These are phyloP conservation scores for Lecanicillium sp. DNA, from an alignment of 2,329 filamentous ascomycete genomes.

Conservation along the genomic window DNA sequence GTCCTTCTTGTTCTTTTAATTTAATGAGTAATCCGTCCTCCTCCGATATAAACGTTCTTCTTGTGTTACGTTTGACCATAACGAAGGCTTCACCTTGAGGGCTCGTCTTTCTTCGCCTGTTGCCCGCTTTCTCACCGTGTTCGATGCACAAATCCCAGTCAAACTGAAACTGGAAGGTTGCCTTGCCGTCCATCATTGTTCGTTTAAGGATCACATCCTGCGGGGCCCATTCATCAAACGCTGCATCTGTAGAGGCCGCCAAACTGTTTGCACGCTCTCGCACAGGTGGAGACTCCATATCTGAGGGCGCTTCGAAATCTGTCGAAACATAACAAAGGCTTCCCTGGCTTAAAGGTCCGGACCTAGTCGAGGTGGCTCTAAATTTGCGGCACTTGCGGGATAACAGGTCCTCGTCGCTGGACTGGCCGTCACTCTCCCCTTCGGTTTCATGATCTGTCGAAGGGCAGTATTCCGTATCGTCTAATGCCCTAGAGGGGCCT, in stretches of 20 bases:
- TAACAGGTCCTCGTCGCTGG: neutral
- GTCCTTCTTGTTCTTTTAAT: conserved; percentile 1
- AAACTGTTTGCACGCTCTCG: neutral
- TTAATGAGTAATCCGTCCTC: conserved; percentile 2
- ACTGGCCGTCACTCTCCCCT: neutral
- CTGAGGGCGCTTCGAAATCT: neutral
- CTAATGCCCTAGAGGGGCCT: neutral
- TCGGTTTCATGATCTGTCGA: conserved; percentile 1
- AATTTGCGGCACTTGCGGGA: conserved; percentile 2
- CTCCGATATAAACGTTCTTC: neutral
- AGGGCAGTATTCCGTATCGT: conserved; percentile 4
- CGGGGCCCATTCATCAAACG: conserved; percentile 9
- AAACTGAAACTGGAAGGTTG: conserved; percentile 10
- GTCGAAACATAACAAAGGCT: neutral
- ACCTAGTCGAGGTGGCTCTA: neutral
- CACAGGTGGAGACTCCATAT: neutral
- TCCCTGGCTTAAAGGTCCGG: neutral
- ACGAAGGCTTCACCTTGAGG: neutral
- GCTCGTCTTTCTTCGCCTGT: neutral
- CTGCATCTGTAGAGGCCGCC: neutral
- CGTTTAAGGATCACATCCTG: conserved; percentile 8
- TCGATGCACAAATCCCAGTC: conserved; percentile 3
- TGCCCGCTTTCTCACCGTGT: neutral
- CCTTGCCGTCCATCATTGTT: conserved; percentile 8
- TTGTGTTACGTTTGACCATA: neutral